Evolutionary conservation across 345 rosid genomes (phyloP), one percentile per base, ranked within the genome.

Genomic region (Arabidopsis thaliana): DNA sequence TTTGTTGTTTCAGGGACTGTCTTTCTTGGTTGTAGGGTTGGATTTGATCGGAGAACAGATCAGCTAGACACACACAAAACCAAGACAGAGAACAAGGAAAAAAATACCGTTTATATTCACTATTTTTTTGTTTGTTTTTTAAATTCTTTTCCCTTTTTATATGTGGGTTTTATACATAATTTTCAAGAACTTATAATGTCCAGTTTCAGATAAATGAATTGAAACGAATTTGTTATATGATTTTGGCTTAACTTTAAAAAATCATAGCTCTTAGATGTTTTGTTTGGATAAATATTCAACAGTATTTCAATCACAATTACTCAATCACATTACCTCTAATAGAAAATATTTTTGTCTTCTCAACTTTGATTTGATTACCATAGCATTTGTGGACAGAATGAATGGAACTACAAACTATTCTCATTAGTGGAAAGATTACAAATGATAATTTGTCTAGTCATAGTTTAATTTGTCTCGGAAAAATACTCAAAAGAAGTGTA

Each of bases 21-120:
- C 95, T 12, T 93, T 93, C 79, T 87, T 93, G 65, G 89, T 82
- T 25, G 86, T 90, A 62, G 98, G 98, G 9, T 77, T 93, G 93
- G 98, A 93, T 70, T 83, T 90, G 90, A 93, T 93, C 45, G 98
- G 98, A 23, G 98, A 93, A 85, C 98, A 93, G 76, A 77, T 87
- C 34, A 83, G 82, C 83, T 93, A 79, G 75, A 70, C 52, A 24
- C 65, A 45, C 32, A 62, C 42, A 3, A 28, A 69, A 45, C 2
- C 22, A 48, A 68, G 60, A 33, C 28, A 51, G 37, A 59, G 13
- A 75, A 57, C 23, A 59, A 60, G 24, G 60, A n/a, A 37, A 16
- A 51, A 50, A 14, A 62, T 13, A 40, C 50, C 61, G 79, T 75
- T 68, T 63, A 70, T 69, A 69, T 28, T 45, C 41, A 34, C 30